phyloP scores from a whole-genome alignment of 2,329 filamentous ascomycete genomes.

The Sporothrix protearum region DNA sequence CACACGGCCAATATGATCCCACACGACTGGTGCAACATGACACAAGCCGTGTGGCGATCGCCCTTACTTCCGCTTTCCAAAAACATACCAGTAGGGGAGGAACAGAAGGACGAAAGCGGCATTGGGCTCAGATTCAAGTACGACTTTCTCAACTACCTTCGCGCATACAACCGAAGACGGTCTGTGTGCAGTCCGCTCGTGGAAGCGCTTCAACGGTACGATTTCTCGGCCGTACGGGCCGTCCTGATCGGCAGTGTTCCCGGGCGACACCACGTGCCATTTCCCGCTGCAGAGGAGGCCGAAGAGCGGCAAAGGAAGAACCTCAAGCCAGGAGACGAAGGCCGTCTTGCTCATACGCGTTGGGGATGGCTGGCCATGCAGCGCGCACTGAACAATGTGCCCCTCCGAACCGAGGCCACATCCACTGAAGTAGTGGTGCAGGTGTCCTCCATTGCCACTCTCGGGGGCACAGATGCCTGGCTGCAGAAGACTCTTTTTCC shows the following conservation, averaged over 20 bases:
- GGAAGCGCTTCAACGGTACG: constrained; percentile 56
- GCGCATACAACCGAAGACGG: constrained; percentile 60
- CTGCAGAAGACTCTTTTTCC: constrained; percentile 61
- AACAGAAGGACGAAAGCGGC: constrained; percentile 23
- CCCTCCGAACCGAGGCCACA: constrained; percentile 36
- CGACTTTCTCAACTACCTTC: constrained; percentile 70
- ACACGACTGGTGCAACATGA: constrained; percentile 84
- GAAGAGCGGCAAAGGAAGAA: not conserved
- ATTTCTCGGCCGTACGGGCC: constrained; percentile 67
- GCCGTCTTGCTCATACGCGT: constrained; percentile 41
- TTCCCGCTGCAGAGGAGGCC: constrained; percentile 32
- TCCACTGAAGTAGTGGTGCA: constrained; percentile 54
- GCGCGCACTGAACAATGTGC: constrained; percentile 55
- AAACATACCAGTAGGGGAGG: not conserved
- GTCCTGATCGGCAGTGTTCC: constrained; percentile 77
- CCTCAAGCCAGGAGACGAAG: not conserved
- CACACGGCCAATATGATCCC: constrained; percentile 91
- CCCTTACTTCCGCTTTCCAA: constrained; percentile 58
- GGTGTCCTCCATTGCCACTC: constrained; percentile 77
- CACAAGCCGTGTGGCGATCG: constrained; percentile 76
- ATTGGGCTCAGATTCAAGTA: constrained; percentile 58
- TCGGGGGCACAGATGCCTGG: constrained; percentile 70
- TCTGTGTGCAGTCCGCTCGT: constrained; percentile 54
- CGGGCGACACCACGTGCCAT: constrained; percentile 55
- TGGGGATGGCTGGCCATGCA: constrained; percentile 75